Conservation (phyloP, 2,329 filamentous ascomycete genomes). For the Calonectria hawksworthii region DNA sequence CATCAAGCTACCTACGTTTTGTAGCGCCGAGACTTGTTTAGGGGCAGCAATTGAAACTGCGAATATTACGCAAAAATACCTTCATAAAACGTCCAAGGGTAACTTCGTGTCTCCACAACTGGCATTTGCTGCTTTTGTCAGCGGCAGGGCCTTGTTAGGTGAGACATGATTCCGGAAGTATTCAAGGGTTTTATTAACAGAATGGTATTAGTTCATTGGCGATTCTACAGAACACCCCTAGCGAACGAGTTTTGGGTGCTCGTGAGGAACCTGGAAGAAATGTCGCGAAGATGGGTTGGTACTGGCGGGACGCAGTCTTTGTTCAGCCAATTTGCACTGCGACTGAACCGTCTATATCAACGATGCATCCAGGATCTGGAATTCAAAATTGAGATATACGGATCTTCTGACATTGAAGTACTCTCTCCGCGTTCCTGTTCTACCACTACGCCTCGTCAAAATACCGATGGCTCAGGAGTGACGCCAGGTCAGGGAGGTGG, state of each 20-base stretch:
- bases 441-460: background rate
- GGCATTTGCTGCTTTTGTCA: conserved; percentile 61
- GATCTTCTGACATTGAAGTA: background rate
- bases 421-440: background rate
- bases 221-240: conserved; percentile 34
- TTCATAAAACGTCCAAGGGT: conserved; percentile 51
- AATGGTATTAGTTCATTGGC: conserved; percentile 32
- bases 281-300: conserved; percentile 44
- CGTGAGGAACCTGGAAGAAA: conserved; percentile 47
- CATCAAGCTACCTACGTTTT: conserved; percentile 56
- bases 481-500: background rate
- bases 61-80: conserved; percentile 61
- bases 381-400: background rate
- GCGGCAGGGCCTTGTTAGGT: conserved; percentile 57
- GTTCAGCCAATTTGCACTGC: conserved; percentile 3
- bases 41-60: conserved; percentile 61
- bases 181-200: background rate
- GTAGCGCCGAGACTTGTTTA: conserved; percentile 64
- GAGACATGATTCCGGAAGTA: background rate
- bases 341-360: conserved; percentile 12
- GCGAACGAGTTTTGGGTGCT: conserved; percentile 47
- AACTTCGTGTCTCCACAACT: conserved; percentile 52
- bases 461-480: background rate
- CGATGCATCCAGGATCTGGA: background rate
- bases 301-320: background rate